These are phyloP conservation scores for Suillus paluster DNA, from an alignment of 768 basidiomycete species.

Conservation along the genomic window DNA sequence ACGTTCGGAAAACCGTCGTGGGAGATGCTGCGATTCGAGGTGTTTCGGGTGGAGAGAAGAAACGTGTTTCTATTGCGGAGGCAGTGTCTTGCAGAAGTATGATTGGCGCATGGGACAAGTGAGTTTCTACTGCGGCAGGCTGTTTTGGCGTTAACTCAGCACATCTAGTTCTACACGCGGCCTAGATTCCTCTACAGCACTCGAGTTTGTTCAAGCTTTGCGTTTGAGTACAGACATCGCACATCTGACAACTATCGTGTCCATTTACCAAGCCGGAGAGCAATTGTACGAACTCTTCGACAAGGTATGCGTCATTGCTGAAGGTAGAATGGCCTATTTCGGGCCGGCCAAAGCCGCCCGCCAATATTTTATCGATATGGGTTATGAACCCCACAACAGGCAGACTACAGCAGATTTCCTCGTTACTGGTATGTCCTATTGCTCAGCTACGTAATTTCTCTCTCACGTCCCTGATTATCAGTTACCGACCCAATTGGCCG, in stretches of 20 bases:
- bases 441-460: background rate
- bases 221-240: conserved; percentile 64
- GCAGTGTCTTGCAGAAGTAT: conserved; percentile 62
- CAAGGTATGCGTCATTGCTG: conserved; percentile 66
- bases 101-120: conserved; percentile 83
- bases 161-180: conserved; percentile 63
- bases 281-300: conserved; percentile 66
- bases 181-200: conserved; percentile 69
- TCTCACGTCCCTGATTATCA: conserved; percentile 14
- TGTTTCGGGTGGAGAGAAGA: conserved; percentile 79
- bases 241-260: conserved; percentile 67
- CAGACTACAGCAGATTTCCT: conserved; percentile 68
- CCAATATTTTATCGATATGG: conserved; percentile 60
- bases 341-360: conserved; percentile 55
- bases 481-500: conserved; percentile 68
- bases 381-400: conserved; percentile 55
- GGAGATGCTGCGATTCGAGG: conserved; percentile 79
- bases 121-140: conserved; percentile 15
- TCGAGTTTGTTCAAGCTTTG: conserved; percentile 72
- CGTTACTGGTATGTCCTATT: conserved; percentile 40
- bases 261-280: conserved; percentile 86
- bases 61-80: conserved; percentile 84
- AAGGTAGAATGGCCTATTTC: conserved; percentile 59
- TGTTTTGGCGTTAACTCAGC: background rate
- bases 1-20: conserved; percentile 72